Evolutionary conservation across 495 filamentous ascomycete species (phyloP).

Genomic region (Aspergillus saccharolyticus): DNA sequence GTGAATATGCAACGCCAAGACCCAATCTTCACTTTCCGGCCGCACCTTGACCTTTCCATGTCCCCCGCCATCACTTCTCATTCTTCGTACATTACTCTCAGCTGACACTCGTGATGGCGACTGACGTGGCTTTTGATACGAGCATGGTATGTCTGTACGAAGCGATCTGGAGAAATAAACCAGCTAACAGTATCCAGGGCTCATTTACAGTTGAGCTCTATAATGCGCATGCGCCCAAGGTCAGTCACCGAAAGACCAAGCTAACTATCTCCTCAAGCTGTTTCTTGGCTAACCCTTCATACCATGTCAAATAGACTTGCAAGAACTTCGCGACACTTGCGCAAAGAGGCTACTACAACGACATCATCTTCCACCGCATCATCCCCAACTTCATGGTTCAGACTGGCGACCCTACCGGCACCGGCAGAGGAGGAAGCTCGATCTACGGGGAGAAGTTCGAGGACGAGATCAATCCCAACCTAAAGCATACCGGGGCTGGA

Average conservation of each 20-base stretch:
- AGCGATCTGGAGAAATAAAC: not conserved
- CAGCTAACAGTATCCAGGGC: slow-evolving; percentile 50
- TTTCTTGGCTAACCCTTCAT: slow-evolving; percentile 16
- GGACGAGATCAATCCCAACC: slow-evolving; percentile 71
- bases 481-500: slow-evolving; percentile 94
- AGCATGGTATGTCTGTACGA: slow-evolving; percentile 56
- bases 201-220: slow-evolving; percentile 87
- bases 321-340: slow-evolving; percentile 81
- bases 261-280: not conserved
- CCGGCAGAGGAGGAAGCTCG: slow-evolving; percentile 80
- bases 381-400: slow-evolving; percentile 98
- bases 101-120: too few species aligned
- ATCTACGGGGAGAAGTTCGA: slow-evolving; percentile 96
- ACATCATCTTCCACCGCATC: slow-evolving; percentile 83
- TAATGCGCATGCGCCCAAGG: slow-evolving; percentile 68
- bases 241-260: slow-evolving; percentile 21
- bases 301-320: slow-evolving; percentile 56
- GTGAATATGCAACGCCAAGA: slow-evolving; percentile 22
- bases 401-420: slow-evolving; percentile 93
- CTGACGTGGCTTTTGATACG: slow-evolving; percentile 71
- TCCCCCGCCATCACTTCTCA: not conserved
- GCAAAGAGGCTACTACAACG: slow-evolving; percentile 78
- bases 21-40: slow-evolving; percentile 14
- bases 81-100: slow-evolving; percentile 6
- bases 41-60: not conserved